A percentile compares a stretch with the other conserved stretches of the same genome.
Evolutionary conservation across 306 rosid genomes (phyloP).

Genomic region (Carpinus fangiana): DNA sequence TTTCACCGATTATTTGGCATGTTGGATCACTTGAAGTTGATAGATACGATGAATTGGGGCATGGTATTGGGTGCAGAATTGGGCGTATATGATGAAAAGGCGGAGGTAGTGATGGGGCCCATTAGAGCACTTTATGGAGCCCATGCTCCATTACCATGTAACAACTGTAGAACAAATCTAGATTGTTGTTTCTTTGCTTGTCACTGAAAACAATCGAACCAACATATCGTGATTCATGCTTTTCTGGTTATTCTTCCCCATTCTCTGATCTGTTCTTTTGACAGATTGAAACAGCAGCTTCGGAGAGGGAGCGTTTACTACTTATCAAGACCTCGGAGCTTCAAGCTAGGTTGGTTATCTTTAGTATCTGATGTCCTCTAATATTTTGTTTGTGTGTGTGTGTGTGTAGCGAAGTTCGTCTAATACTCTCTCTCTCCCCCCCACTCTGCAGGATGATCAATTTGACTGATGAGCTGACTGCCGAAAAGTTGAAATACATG

Average conservation of each 20-base stretch:
- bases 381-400: background rate
- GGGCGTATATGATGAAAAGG: background rate
- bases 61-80: background rate
- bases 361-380: slow-evolving; percentile 15
- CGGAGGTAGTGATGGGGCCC: background rate
- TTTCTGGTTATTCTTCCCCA: slow-evolving; percentile 4
- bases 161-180: background rate
- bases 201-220: background rate
- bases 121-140: background rate
- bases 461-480: slow-evolving; percentile 70
- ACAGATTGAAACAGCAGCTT: slow-evolving; percentile 64
- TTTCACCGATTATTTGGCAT: background rate
- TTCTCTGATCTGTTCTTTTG: slow-evolving; percentile 17
- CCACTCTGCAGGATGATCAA: slow-evolving; percentile 62
- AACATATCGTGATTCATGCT: background rate
- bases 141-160: background rate
- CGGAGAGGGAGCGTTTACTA: slow-evolving; percentile 79
- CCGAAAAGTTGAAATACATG: slow-evolving; percentile 74
- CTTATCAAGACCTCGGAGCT: slow-evolving; percentile 78
- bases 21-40: background rate
- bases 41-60: background rate
- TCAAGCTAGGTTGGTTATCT: slow-evolving; percentile 64
- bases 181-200: background rate
- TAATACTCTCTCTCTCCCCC: background rate
- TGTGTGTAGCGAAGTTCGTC: background rate